A percentile compares a stretch with the other conserved stretches of the same genome.
Evolutionary conservation across 495 filamentous ascomycete genomes (phyloP).

Genomic region (Viridothelium virens): DNA sequence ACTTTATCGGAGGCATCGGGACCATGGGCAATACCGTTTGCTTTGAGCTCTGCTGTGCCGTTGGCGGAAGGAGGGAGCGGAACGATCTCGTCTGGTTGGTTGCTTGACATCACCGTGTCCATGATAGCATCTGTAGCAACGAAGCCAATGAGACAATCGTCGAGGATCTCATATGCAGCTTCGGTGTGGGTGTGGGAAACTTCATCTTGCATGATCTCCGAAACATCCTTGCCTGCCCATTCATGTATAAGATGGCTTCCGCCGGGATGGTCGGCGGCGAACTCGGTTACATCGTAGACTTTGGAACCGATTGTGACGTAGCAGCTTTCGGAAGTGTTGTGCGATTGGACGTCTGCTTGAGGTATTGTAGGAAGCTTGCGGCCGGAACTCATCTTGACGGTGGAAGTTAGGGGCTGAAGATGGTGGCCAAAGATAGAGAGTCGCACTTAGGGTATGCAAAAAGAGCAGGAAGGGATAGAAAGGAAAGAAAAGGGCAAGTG

Average conservation of each 20-base stretch:
- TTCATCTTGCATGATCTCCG: conserved; percentile 73
- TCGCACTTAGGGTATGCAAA: not conserved
- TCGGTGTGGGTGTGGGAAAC: conserved; percentile 79
- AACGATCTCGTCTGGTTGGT: conserved; percentile 41
- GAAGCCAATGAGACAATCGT: conserved; percentile 76
- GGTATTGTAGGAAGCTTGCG: conserved; percentile 72
- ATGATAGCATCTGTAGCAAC: conserved; percentile 44
- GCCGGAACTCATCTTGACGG: conserved; percentile 13
- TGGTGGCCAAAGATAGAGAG: not conserved
- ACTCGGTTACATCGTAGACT: conserved; percentile 91
- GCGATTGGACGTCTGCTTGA: conserved; percentile 65
- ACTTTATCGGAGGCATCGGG: conserved; percentile 31
- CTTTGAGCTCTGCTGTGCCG: conserved; percentile 37
- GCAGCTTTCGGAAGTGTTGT: conserved; percentile 76
- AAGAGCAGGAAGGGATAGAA: not conserved
- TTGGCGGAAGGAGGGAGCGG: conserved; percentile 38
- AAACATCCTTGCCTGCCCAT: conserved; percentile 82
- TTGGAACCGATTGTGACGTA: conserved; percentile 85
- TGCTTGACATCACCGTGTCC: conserved; percentile 40
- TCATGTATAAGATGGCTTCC: conserved; percentile 82
- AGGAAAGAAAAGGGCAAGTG: not conserved
- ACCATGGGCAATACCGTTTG: conserved; percentile 23
- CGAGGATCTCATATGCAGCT: conserved; percentile 85
- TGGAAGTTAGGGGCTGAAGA: conserved; percentile 18
- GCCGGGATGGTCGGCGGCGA: conserved; percentile 82